Conservation (phyloP, 345 rosid genomes). For the Eucalyptus fibrosa region DNA sequence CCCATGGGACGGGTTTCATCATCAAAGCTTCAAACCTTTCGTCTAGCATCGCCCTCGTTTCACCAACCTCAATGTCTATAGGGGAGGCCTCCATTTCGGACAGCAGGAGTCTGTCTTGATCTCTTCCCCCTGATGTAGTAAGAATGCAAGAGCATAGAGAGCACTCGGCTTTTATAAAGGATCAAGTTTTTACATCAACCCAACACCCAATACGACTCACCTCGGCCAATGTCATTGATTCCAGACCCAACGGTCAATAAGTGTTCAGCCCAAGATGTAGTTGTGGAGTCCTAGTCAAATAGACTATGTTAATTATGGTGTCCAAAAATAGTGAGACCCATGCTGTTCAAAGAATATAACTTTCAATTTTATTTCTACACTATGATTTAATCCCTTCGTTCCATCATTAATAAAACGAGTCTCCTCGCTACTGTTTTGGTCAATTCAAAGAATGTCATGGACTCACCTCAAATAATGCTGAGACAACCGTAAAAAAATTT, state of each 20-base stretch:
- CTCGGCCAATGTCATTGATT: neutral
- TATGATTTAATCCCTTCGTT: too few species aligned
- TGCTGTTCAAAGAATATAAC: too few species aligned
- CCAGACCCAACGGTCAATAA: fast-evolving
- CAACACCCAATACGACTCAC: neutral
- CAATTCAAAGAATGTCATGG: neutral
- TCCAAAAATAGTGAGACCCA: too few species aligned
- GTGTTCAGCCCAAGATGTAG: neutral
- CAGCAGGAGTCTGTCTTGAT: neutral
- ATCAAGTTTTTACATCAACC: neutral
- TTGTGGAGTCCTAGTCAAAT: neutral
- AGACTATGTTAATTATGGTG: neutral
- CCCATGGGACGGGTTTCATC: fast-evolving
- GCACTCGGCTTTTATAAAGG: neutral
- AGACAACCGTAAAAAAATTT: neutral
- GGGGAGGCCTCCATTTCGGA: fast-evolving
- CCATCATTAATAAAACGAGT: too few species aligned
- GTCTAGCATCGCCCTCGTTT: neutral
- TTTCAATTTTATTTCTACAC: too few species aligned
- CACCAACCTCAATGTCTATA: fast-evolving
- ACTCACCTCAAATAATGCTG: neutral
- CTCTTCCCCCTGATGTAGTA: neutral
- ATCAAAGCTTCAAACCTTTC: neutral
- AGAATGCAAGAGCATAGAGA: neutral
- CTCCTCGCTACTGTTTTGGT: neutral